Percentiles rank a stretch among this genome's conserved stretches.
phyloP scores from a whole-genome alignment of 805 yeast genomes.

The Metahyphopichia silvanorum region DNA sequence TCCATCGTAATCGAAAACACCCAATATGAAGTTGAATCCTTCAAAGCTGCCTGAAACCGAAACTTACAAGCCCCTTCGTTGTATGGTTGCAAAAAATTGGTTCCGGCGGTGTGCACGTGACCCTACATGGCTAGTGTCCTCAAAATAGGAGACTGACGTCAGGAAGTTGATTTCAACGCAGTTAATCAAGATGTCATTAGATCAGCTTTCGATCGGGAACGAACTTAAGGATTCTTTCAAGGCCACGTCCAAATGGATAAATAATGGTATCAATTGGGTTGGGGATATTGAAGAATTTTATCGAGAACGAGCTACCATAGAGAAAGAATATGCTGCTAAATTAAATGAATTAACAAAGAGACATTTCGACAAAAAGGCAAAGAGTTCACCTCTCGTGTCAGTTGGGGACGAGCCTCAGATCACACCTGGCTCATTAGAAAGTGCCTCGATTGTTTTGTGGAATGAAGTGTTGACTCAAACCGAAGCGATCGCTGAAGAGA shows the following conservation, averaged over 20 bases:
- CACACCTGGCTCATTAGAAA: slow-evolving; percentile 93
- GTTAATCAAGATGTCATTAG: slow-evolving; percentile 13
- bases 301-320: slow-evolving; percentile 76
- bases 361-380: slow-evolving; percentile 74
- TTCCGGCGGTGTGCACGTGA: too few relatives aligned
- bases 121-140: too few relatives aligned
- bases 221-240: slow-evolving; percentile 79
- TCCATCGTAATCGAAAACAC: too few relatives aligned
- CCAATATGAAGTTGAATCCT: too few relatives aligned
- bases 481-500: slow-evolving; percentile 72
- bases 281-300: slow-evolving; percentile 80
- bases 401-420: slow-evolving; percentile 90
- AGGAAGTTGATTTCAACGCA: neutral
- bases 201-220: slow-evolving; percentile 52
- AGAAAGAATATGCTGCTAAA: slow-evolving; percentile 75
- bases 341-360: slow-evolving; percentile 62
- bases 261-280: slow-evolving; percentile 70
- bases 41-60: too few relatives aligned
- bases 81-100: too few relatives aligned
- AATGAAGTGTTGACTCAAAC: slow-evolving; percentile 81
- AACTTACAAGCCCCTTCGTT: too few relatives aligned
- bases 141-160: too few relatives aligned
- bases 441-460: slow-evolving; percentile 88
- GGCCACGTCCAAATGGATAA: slow-evolving; percentile 75
- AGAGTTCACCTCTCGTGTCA: slow-evolving; percentile 58